Conservation (phyloP, 2,329 filamentous ascomycete genomes). For the Colletotrichum somersetense region DNA sequence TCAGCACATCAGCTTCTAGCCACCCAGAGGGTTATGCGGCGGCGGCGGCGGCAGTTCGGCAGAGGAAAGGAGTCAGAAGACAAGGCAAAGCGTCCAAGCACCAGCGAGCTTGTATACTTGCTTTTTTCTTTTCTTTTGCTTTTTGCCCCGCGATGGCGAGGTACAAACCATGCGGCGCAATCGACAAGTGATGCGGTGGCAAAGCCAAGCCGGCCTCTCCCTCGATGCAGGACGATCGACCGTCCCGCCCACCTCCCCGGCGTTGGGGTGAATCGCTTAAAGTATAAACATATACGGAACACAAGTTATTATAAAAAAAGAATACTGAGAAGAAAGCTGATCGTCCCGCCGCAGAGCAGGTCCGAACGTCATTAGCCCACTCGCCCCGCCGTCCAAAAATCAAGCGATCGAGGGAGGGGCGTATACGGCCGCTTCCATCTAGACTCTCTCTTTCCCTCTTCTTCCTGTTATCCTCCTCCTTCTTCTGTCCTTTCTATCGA, state of each 20-base stretch:
- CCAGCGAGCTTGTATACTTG: not conserved
- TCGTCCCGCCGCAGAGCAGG: slow-evolving; percentile 10
- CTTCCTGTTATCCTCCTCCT: too few species aligned
- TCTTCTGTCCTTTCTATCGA: too few species aligned
- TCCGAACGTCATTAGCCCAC: slow-evolving; percentile 1
- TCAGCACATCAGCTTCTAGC: not conserved
- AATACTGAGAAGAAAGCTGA: not conserved
- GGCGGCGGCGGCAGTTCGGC: not conserved
- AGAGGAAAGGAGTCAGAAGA: not conserved
- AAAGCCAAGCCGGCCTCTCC: not conserved
- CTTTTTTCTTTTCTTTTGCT: too few species aligned
- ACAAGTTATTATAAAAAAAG: not conserved
- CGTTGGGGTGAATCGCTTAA: too few species aligned
- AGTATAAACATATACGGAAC: too few species aligned
- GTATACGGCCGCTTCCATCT: slow-evolving; percentile 2
- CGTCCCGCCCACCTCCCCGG: not conserved
- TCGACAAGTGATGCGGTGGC: not conserved
- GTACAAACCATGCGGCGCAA: not conserved
- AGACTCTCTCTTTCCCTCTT: not conserved
- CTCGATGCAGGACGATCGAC: not conserved
- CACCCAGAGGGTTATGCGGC: not conserved
- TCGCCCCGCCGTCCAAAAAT: slow-evolving; percentile 4
- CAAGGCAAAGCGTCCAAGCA: not conserved
- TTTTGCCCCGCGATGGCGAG: not conserved
- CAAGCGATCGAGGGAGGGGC: too few species aligned